These are phyloP conservation scores for Metschnikowia amazonensis DNA, from an alignment of 805 yeast species.

Conservation along the genomic window DNA sequence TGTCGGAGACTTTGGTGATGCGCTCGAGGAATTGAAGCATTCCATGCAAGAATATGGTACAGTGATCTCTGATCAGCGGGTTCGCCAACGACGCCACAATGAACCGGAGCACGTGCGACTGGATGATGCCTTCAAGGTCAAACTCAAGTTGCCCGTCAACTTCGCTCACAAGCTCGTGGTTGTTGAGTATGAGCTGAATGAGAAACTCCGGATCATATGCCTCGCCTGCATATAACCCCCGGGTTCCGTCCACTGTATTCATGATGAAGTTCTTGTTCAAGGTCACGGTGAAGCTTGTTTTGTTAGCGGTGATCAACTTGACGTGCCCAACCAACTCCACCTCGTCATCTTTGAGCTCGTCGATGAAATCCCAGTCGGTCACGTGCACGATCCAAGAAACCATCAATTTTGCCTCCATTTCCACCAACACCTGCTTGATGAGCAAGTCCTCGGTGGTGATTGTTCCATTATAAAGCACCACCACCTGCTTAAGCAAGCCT, in stretches of 20 bases:
- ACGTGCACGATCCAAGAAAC: constrained; percentile 66
- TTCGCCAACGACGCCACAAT: constrained; percentile 46
- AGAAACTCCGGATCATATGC: constrained; percentile 72
- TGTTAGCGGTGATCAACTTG: constrained; percentile 42
- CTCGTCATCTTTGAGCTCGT: constrained; percentile 39
- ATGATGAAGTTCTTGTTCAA: constrained; percentile 47
- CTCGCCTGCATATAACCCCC: constrained; percentile 23
- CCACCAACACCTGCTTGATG: constrained; percentile 51
- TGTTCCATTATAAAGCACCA: constrained; percentile 59
- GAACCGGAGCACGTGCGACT: constrained; percentile 51
- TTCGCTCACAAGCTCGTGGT: constrained; percentile 53
- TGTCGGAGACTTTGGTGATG: constrained; percentile 8
- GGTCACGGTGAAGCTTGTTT: constrained; percentile 46
- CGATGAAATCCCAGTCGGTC: constrained; percentile 60
- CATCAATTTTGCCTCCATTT: constrained; percentile 51
- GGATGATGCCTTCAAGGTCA: constrained; percentile 55
- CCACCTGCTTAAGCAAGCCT: constrained; percentile 46
- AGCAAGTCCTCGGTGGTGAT: constrained; percentile 57
- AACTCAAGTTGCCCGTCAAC: constrained; percentile 29
- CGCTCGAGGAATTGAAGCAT: constrained; percentile 26
- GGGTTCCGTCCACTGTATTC: constrained; percentile 39
- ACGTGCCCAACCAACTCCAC: constrained; percentile 46
- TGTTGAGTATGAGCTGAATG: constrained; percentile 56
- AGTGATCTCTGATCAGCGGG: constrained; percentile 28
- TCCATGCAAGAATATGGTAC: constrained; percentile 43